Evolutionary conservation across 1,284 basidiomycete genomes (phyloP), one percentile per base, ranked within the genome.

Genomic region (Golubevia pallescens): DNA sequence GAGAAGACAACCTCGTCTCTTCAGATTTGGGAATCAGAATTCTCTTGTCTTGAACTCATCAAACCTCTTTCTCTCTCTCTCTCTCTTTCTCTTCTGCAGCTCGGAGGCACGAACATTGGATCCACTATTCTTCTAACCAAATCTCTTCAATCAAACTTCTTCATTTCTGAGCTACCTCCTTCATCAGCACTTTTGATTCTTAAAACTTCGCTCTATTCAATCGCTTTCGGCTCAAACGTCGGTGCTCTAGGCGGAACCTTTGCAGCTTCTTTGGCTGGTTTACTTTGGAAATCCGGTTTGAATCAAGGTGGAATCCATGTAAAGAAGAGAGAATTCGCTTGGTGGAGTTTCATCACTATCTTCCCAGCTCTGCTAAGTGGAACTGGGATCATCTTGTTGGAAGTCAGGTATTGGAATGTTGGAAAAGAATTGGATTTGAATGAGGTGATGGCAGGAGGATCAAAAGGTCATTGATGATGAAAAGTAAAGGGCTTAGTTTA

Each of bases 91-190:
- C 23, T 55, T 55, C 48, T 6, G 1, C 21, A 38, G 42, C 32
- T 95, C 58, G 91, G 93, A 21, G 95, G 95, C 0, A 97, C 95
- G 8, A 97, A 97, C 85, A 97, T 98, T 65, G 96, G 95, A 53
- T 93, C 94, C 1, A 97, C 95, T 0, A 96, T 99, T 80, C 88
- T 99, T 28, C 89, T 97, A 21, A 90, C 91, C 55, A 88, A 91
- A 55, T 88, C 91, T 42, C 81, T 90, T 4, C 88, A 88, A 68
- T 78, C 85, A 38, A 78, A 85, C 3, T 72, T 86, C 78, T 76
- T 65, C 77, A 32, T 77, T 85, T 65, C 76, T 86, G 79, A 20
- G 86, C 83, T 20, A 86, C 84, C 23, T 63, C 21, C 65, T 66
- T 71, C 23, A 42, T 64, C 19, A 64, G 69, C 24, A 63, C 75